Base-by-base conservation (phyloP, 768 basidiomycete genomes). In the Vararia minispora region DNA sequence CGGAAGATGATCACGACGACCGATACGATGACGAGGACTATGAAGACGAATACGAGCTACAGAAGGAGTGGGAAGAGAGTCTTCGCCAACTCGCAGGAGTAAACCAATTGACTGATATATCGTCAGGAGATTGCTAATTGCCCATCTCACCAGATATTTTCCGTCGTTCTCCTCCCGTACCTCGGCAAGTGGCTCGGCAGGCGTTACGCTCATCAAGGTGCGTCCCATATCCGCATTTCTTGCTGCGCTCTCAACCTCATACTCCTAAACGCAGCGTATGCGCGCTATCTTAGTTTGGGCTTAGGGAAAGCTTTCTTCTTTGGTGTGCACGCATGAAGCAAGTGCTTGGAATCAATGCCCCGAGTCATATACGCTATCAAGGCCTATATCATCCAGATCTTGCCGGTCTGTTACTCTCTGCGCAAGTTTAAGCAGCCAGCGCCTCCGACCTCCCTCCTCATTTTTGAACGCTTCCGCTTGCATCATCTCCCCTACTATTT, bases 41-140 rank as follows among this genome's bases (percentile, higher is more conserved):
- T n/a, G 67, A 68, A 46, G 82, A 84, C 41, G 85, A 89, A 51
- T 76, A 74, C 49, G 73, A 67, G 28, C 64, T 81, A 33, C 84
- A 91, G 58, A 71, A 82, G 55, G 91, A 95, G 63, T 94, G 91
- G 91, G 81, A 90, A 51, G 91, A 95, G 58, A 86, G 82, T 52
- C 52, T 94, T 35, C 62, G 78, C 43, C 89, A 95, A 56, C 69
- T 95, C 31, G 79, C 84, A n/a, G n/a, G n/a, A n/a, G n/a, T n/a
- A n/a, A n/a, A n/a, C n/a, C n/a, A n/a, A n/a, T n/a, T n/a, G n/a
- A n/a, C n/a, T n/a, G n/a, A n/a, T n/a, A n/a, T n/a, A n/a, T n/a
- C n/a, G n/a, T n/a, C n/a, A n/a, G n/a, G n/a, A n/a, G n/a, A n/a
- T n/a, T n/a, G n/a, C n/a, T n/a, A n/a, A n/a, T n/a, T n/a, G n/a